These are phyloP conservation scores for Cladosporium sp. DNA, from an alignment of 2,329 filamentous ascomycete genomes.

Conservation along the genomic window DNA sequence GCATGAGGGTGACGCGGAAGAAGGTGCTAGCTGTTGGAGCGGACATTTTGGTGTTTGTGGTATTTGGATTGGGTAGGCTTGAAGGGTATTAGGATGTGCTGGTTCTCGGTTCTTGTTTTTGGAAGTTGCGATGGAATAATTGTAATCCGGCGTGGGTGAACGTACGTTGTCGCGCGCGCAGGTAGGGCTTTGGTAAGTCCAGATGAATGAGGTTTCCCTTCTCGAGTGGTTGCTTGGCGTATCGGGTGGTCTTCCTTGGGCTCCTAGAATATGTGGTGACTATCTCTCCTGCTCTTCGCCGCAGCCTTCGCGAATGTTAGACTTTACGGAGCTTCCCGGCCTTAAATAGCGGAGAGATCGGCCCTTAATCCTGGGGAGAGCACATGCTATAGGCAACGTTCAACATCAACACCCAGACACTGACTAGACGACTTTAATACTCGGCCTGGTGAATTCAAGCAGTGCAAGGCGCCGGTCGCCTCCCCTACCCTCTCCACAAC, in stretches of 20 bases:
- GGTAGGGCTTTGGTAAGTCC: neutral
- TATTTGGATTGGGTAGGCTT: neutral
- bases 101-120: neutral
- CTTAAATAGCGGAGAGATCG: conserved; percentile 8
- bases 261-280: neutral
- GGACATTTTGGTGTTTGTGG: conserved; percentile 5
- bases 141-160: neutral
- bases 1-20: conserved; percentile 89
- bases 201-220: neutral
- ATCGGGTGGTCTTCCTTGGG: neutral
- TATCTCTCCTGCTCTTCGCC: conserved; percentile 10
- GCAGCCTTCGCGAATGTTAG: conserved; percentile 2
- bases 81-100: neutral
- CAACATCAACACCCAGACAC: neutral
- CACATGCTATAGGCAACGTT: conserved; percentile 7
- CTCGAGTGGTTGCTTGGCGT: neutral
- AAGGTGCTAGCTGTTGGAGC: conserved; percentile 61
- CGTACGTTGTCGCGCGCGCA: neutral
- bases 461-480: conserved; percentile 15
- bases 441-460: neutral
- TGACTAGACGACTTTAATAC: neutral
- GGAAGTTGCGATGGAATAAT: neutral
- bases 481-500: conserved; percentile 8
- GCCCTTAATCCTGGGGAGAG: conserved; percentile 14
- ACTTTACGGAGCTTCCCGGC: conserved; percentile 12